Conservation (phyloP, 164 flowering plant species). For the Stephania japonica region DNA sequence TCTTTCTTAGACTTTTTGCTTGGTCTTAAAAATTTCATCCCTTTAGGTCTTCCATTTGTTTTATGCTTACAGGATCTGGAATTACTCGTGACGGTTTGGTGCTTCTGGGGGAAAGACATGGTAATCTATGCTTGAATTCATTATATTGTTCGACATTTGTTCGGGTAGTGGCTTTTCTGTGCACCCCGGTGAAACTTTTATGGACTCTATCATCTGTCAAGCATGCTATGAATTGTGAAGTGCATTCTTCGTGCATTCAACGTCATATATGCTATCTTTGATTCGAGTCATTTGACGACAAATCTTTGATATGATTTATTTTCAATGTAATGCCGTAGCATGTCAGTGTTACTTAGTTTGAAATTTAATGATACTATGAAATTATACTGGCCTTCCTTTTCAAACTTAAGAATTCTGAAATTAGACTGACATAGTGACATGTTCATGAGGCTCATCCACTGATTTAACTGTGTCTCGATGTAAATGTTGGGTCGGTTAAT, state of each 20-base stretch:
- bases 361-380: neutral
- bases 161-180: neutral
- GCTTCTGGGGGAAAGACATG: slow-evolving; percentile 79
- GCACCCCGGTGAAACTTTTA: neutral
- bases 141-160: neutral
- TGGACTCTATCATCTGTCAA: neutral
- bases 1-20: neutral
- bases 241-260: no score
- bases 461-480: neutral
- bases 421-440: neutral
- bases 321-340: neutral
- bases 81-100: slow-evolving; percentile 78
- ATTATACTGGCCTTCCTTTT: no score
- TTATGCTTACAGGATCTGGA: slow-evolving; percentile 63
- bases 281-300: neutral
- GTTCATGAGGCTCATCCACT: neutral
- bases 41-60: slow-evolving; percentile 7
- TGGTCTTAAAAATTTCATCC: neutral
- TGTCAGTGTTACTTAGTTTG: neutral
- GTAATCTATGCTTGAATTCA: slow-evolving; percentile 26
- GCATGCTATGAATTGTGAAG: no score
- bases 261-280: neutral
- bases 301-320: neutral
- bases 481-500: neutral
- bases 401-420: neutral